Conservation (phyloP, 495 filamentous ascomycete genomes). For the Talaromyces proteolyticus region DNA sequence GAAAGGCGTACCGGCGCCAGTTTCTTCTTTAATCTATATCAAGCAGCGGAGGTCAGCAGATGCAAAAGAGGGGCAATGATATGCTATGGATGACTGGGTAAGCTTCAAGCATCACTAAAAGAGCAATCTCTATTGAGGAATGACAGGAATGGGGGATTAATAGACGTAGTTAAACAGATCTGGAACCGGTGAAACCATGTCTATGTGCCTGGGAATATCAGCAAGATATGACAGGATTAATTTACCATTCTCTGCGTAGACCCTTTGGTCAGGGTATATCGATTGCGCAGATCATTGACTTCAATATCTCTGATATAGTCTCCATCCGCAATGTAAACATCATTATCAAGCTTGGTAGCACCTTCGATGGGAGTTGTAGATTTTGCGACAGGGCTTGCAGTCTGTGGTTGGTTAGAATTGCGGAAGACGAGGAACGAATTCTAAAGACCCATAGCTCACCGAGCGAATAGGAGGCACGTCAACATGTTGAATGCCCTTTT, state of each 20-base stretch:
- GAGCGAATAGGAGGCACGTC: constrained; percentile 85
- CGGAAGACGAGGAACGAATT: background rate
- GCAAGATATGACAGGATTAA: constrained; percentile 64
- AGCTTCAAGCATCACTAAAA: constrained; percentile 71
- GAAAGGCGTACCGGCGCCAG: constrained; percentile 96
- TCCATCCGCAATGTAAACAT: constrained; percentile 90
- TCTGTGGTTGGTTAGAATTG: constrained; percentile 28
- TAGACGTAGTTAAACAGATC: constrained; percentile 20
- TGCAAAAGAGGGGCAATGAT: constrained; percentile 74
- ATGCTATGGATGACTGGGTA: constrained; percentile 75
- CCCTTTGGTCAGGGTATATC: constrained; percentile 96
- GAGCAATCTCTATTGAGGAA: constrained; percentile 38
- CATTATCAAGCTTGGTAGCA: constrained; percentile 63
- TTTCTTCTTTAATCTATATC: constrained; percentile 99
- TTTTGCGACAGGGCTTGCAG: constrained; percentile 42
- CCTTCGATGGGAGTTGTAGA: constrained; percentile 37
- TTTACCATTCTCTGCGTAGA: constrained; percentile 99
- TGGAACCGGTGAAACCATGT: constrained; percentile 25
- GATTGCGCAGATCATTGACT: constrained; percentile 95
- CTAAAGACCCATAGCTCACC: constrained; percentile 26
- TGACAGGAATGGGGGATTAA: constrained; percentile 16
- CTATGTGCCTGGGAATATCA: constrained; percentile 65
- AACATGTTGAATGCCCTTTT: constrained; percentile 89
- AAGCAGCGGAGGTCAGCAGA: constrained; percentile 94
- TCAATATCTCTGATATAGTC: constrained; percentile 98